These are phyloP conservation scores for Ophiostoma sp. DNA, from an alignment of 2,329 filamentous ascomycete species.

Conservation along the genomic window DNA sequence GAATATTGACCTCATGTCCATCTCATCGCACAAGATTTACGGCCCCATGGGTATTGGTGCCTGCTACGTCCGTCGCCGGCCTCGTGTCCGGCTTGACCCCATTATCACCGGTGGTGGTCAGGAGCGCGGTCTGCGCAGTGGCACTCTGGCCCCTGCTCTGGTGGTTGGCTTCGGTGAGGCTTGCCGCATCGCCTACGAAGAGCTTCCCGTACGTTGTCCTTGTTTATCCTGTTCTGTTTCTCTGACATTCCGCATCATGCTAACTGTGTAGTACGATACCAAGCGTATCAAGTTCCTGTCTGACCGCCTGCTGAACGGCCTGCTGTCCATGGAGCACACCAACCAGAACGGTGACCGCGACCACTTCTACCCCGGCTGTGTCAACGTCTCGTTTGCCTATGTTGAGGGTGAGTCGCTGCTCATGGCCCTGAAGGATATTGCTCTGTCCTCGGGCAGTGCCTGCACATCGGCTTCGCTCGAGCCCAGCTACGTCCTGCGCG, in stretches of 20 bases:
- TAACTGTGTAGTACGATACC: conserved; percentile 72
- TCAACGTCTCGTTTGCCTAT: conserved; percentile 97
- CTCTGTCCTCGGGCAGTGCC: conserved; percentile 89
- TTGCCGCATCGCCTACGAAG: conserved; percentile 82
- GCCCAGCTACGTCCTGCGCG: conserved; percentile 91
- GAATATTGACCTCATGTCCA: conserved; percentile 98
- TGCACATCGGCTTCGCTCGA: conserved; percentile 96
- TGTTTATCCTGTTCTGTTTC: conserved; percentile 14
- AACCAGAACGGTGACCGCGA: conserved; percentile 79
- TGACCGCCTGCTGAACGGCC: conserved; percentile 73
- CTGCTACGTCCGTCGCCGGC: conserved; percentile 88
- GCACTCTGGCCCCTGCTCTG: conserved; percentile 82
- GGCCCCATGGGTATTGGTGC: conserved; percentile 95
- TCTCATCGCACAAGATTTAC: conserved; percentile 98
- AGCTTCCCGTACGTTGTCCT: conserved; percentile 70
- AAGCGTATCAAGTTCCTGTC: conserved; percentile 80
- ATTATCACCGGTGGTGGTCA: conserved; percentile 96
- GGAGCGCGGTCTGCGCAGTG: conserved; percentile 89
- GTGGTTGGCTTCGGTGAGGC: conserved; percentile 94
- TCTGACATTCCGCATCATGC: neutral
- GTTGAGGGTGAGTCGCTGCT: conserved; percentile 96
- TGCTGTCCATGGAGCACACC: conserved; percentile 87
- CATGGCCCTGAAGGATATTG: conserved; percentile 98
- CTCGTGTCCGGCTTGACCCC: conserved; percentile 88
- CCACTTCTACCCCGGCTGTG: conserved; percentile 88